phyloP scores from a whole-genome alignment of 2,329 filamentous ascomycete species.

The Fusarium solani-melongenae region DNA sequence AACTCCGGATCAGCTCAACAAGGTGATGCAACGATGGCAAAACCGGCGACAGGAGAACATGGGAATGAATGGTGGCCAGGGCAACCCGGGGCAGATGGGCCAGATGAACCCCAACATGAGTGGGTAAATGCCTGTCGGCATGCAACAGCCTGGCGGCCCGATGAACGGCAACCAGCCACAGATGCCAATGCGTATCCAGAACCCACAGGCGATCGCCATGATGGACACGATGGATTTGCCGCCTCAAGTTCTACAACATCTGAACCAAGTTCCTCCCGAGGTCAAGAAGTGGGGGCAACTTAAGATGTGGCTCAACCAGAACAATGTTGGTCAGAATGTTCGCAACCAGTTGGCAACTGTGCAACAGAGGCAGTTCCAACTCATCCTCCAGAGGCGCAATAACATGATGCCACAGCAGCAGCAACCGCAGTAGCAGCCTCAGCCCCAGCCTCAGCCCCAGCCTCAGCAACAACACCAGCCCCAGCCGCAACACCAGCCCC shows the following conservation, averaged over 20 bases:
- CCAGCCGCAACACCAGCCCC: too few species aligned
- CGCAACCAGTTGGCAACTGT: constrained; percentile 48
- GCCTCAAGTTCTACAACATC: constrained; percentile 45
- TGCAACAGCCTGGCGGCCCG: constrained; percentile 45
- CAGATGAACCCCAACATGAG: constrained; percentile 48
- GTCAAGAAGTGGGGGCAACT: constrained; percentile 63
- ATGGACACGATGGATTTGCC: constrained; percentile 64
- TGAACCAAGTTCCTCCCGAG: constrained; percentile 52
- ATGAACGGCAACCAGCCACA: constrained; percentile 44
- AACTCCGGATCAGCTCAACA: constrained; percentile 62
- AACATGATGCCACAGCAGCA: constrained; percentile 43
- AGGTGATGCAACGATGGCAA: constrained; percentile 63
- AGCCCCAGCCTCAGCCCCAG: constrained; percentile 34
- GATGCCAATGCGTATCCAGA: constrained; percentile 45
- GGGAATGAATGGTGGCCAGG: constrained; percentile 47
- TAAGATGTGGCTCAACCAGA: constrained; percentile 54
- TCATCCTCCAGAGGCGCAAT: constrained; percentile 45
- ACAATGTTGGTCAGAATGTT: constrained; percentile 47
- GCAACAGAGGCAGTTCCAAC: constrained; percentile 55
- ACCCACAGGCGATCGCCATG: constrained; percentile 50
- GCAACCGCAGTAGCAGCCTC: constrained; percentile 28
- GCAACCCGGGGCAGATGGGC: constrained; percentile 46
- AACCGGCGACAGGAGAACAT: constrained; percentile 50
- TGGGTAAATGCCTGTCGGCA: constrained; percentile 44
- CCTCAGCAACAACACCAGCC: too few species aligned